Base-by-base conservation (phyloP, 192 early-diverging fungal species). In the Bifiguratus adelaidae region DNA sequence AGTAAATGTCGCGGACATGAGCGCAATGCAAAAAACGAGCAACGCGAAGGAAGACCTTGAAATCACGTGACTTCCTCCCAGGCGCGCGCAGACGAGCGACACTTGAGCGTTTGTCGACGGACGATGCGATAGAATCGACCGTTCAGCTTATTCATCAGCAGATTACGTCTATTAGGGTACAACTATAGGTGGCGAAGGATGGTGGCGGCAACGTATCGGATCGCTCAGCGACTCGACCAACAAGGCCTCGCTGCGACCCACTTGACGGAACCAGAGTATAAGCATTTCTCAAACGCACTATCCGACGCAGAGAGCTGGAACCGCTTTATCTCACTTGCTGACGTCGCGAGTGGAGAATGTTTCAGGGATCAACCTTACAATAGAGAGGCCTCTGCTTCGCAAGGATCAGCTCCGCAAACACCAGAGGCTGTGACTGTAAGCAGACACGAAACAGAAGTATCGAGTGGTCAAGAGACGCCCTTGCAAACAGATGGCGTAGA, bases 261-360 rank as follows among this genome's bases (percentile, higher is more conserved):
- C 23, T 41, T 68, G n/a, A 47, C 66, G 2, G 53, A 50, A 25
- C 41, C 58, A 13, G 66, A 68, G 43, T 55, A 59, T 26, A 49
- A 34, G 12, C 47, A 55, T 36, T 68, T 68, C 41, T 50, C 63
- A 27, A 42, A 50, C 7, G 66, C 66, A 4, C 42, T 68, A 13
- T 40, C 52, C n/a, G 53, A 28, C 32, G 13, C 60, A 2, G 53
- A 63, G 3, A 53, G 48, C 12, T 68, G 66, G 65, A 47, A 44
- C 16, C 51, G 48, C 46, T 67, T 67, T 21, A 67, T 67, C 25
- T 58, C 58, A 18, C 59, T 59, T 12, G 52, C 56, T 35, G 40
- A 24, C 55, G 42, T 46, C 2, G 50, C 56, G 21, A 35, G 36
- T 12, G 30, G 33, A 11, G 44, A 41, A 16, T 21, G 22, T 38